Conservation (phyloP, 352 stramenopile genomes). For the Pythium myriotylum region DNA sequence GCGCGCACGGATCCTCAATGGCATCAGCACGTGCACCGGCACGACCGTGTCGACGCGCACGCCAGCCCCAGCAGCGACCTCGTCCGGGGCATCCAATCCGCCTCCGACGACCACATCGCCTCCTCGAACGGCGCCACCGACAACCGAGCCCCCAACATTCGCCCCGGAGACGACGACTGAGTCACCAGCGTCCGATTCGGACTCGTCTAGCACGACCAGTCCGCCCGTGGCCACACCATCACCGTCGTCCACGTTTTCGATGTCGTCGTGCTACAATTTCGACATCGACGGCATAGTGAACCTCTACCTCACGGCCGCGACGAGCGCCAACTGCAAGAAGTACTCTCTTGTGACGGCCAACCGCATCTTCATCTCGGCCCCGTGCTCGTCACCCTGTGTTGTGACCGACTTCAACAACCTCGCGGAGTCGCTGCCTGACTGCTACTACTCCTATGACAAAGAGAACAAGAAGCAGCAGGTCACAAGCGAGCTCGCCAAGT, state of each 20-base stretch:
- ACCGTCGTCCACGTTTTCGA: constrained; percentile 1
- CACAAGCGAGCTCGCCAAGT: not conserved
- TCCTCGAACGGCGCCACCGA: not conserved
- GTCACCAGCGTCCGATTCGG: not conserved
- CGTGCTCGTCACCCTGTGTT: constrained; percentile 7
- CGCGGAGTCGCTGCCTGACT: constrained; percentile 3
- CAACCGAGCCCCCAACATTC: not conserved
- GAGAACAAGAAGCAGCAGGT: not conserved
- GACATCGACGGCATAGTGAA: not conserved
- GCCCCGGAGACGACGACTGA: not conserved
- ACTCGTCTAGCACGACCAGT: not conserved
- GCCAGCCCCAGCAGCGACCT: constrained; percentile 1
- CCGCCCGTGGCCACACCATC: not conserved
- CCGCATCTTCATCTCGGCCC: constrained; percentile 1
- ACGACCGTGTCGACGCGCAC: constrained; percentile 7
- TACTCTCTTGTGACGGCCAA: not conserved
- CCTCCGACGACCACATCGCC: not conserved
- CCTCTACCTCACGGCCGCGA: constrained; percentile 1
- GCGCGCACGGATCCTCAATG: constrained; percentile 15
- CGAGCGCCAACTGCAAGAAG: not conserved
- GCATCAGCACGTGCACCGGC: constrained; percentile 15
- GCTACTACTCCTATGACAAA: constrained; percentile 1
- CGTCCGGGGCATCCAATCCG: not conserved
- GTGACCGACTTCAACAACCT: not conserved
- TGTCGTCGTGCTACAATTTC: not conserved